Conservation (phyloP, 2,329 filamentous ascomycete species). For the Colletotrichum viniferum region DNA sequence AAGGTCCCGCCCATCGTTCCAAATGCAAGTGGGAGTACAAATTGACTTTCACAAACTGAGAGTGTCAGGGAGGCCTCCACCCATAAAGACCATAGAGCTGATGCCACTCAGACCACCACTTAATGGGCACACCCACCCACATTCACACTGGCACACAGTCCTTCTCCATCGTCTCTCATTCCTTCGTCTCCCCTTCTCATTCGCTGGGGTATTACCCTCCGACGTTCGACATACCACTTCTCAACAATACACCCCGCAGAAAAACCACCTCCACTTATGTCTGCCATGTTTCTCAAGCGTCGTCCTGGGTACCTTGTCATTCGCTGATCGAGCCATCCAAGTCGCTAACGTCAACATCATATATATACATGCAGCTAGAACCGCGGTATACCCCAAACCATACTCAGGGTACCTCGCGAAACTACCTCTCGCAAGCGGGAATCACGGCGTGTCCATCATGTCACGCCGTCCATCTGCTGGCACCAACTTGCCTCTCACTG, state of each 20-base stretch:
- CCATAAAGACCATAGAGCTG: background rate
- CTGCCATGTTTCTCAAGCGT: background rate
- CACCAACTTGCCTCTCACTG: background rate
- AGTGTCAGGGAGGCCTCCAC: background rate
- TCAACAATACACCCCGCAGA: background rate
- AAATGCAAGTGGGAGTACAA: background rate
- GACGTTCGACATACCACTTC: background rate
- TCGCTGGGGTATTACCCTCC: rapidly evolving
- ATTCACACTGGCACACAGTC: rapidly evolving
- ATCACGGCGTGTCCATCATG: background rate
- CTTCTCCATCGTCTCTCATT: background rate
- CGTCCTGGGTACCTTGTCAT: background rate
- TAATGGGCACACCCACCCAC: too few relatives aligned
- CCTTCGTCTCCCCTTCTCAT: background rate
- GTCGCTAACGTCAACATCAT: background rate
- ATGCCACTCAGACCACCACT: too few relatives aligned
- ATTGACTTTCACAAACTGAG: background rate
- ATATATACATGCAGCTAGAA: background rate
- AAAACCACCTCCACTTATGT: background rate
- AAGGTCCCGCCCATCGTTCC: rapidly evolving
- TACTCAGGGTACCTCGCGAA: background rate
- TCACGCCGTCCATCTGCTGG: background rate
- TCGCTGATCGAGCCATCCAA: background rate
- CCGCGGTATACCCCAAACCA: background rate
- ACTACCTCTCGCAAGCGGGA: background rate